Base-by-base conservation (phyloP, 805 yeast genomes). In the Kluyveromyces starmeri region DNA sequence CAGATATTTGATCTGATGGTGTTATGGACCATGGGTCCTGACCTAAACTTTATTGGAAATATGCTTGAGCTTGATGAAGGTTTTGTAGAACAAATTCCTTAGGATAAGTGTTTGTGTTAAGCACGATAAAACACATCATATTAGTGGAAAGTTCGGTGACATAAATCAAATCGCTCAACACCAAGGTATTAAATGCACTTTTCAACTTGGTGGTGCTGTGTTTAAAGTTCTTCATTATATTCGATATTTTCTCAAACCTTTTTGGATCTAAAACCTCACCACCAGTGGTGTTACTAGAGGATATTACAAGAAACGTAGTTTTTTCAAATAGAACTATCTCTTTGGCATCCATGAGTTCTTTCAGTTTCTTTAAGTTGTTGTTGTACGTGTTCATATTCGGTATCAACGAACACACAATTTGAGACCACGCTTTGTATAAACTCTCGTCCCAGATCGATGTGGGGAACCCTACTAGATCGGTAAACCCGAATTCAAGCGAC, bases 391-490 rank as follows among this genome's bases (percentile, higher is more conserved):
- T 69, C 73, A 89, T 88, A 50, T 92, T 89, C 10, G 98, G 96
- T 38, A 92, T 89, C 45, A 92, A 67, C 2, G 96, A 82, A 52
- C 97, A 88, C 22, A 92, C 96, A 40, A 92, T 89, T 32, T 78
- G 83, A 2, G 95, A 83, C 98, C 98, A 92, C 1, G 98, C 98
- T 56, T 83, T 88, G 57, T 89, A 92, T 39, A 89, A 65, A 50
- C 89, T 77, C 57, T 89, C 97, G 61, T 89, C 96, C 97, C 97
- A 89, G 38, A 89, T 89, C 1, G 95, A 83, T 0, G 97, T 92
- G 5, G 96, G 89, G 53, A 86, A 89, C 2, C 96, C 96, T 11
- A 74, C 71, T 28, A 85, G 64, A 29, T 73, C 65, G 19, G 58
- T 56, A 59, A 85, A 84, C 2, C 73, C 70, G 49, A 61, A 78